These are phyloP conservation scores for Nitzschia sp. DNA, from an alignment of 108 stramenopile species.

Conservation along the genomic window DNA sequence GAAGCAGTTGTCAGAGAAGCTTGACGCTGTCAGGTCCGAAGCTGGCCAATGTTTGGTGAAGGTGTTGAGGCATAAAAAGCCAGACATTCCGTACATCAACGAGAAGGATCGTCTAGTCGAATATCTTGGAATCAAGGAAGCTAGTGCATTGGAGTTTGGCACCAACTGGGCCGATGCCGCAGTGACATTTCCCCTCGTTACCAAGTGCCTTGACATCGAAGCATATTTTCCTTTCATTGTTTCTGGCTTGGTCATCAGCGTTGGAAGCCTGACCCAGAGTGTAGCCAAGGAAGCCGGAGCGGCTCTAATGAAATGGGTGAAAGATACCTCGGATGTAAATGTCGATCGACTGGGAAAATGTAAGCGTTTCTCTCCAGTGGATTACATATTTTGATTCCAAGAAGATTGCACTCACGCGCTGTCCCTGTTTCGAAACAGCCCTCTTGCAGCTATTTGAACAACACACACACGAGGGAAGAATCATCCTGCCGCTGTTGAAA, in stretches of 20 bases:
- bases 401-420: too few relatives aligned
- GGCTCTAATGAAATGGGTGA: conserved; percentile 76
- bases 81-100: conserved; percentile 5
- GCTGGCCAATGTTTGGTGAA: conserved; percentile 79
- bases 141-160: conserved; percentile 6
- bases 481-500: conserved; percentile 74
- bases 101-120: conserved; percentile 9
- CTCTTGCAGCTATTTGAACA: conserved; percentile 46
- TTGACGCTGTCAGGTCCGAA: conserved; percentile 81
- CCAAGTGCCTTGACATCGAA: conserved; percentile 69
- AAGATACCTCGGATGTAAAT: conserved; percentile 18
- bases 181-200: conserved; percentile 68
- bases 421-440: neutral
- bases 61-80: neutral
- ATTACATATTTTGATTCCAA: too few relatives aligned
- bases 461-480: conserved; percentile 56
- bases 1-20: conserved; percentile 92
- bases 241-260: conserved; percentile 87
- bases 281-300: conserved; percentile 75
- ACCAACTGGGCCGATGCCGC: conserved; percentile 58
- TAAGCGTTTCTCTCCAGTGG: conserved; percentile 25
- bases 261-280: conserved; percentile 93
- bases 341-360: conserved; percentile 25
- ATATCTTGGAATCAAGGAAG: neutral
- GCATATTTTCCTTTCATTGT: conserved; percentile 69